phyloP scores from a whole-genome alignment of 2,329 filamentous ascomycete species.

The Aspergillus ochraceus region DNA sequence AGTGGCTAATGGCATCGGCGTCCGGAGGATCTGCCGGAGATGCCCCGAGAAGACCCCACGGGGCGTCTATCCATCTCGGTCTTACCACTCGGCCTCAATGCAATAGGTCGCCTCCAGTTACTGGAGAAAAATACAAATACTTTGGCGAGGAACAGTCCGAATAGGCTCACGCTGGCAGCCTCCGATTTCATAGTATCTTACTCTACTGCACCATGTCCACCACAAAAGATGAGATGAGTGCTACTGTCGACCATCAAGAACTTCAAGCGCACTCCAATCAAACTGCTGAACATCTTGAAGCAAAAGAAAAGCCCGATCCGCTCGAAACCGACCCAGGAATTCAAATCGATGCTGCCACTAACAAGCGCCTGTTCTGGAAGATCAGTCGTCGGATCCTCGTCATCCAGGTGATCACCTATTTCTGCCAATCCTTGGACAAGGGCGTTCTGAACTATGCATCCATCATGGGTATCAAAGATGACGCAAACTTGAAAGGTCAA shows the following conservation, averaged over 20 bases:
- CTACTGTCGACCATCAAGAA: background rate
- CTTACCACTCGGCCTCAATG: too few species aligned
- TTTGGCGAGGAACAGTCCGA: too few species aligned
- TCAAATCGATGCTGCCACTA: slow-evolving; percentile 16
- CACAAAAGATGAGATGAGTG: too few species aligned
- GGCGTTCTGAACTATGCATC: slow-evolving; percentile 22
- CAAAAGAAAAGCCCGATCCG: slow-evolving; percentile 3
- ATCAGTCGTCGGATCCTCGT: slow-evolving; percentile 17
- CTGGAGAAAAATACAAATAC: too few species aligned
- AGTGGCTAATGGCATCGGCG: background rate
- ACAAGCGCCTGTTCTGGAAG: slow-evolving; percentile 19
- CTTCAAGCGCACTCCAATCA: background rate
- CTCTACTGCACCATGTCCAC: too few species aligned
- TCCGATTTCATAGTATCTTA: too few species aligned
- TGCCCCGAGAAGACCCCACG: background rate
- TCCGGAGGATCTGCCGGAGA: background rate
- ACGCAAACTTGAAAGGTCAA: slow-evolving; percentile 41
- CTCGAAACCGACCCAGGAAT: slow-evolving; percentile 3
- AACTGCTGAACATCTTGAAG: background rate
- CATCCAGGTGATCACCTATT: slow-evolving; percentile 21
- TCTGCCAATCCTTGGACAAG: slow-evolving; percentile 24
- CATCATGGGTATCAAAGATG: slow-evolving; percentile 26
- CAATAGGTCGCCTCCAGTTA: too few species aligned
- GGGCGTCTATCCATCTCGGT: too few species aligned
- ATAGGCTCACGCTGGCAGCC: too few species aligned